Percentiles rank a stretch among this genome's conserved stretches.
These are phyloP conservation scores for Fusarium begoniae DNA, from an alignment of 2,329 filamentous ascomycete genomes.

Conservation along the genomic window DNA sequence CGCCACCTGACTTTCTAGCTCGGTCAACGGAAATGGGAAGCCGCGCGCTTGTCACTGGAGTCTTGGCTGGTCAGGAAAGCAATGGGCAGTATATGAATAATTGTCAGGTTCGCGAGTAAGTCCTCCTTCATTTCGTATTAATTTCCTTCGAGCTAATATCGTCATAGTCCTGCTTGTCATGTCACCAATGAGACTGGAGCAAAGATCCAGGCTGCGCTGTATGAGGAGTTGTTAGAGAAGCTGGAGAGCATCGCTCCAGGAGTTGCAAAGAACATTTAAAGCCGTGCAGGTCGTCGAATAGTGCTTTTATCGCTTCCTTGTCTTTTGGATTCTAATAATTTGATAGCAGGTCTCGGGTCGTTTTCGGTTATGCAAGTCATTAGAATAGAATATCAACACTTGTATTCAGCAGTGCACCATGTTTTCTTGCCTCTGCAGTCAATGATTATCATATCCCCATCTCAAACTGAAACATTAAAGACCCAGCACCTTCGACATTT, in stretches of 20 bases:
- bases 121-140: too few species aligned
- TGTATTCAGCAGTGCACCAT: rapidly evolving
- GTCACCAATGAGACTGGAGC: slow-evolving; percentile 47
- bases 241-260: slow-evolving; percentile 42
- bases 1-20: slow-evolving; percentile 45
- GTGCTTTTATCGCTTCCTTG: too few species aligned
- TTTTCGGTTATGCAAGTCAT: rapidly evolving
- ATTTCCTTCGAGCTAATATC: not conserved
- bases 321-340: rapidly evolving
- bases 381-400: not conserved
- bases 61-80: slow-evolving; percentile 44
- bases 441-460: rapidly evolving
- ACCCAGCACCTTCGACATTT: not conserved
- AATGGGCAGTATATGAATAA: slow-evolving; percentile 48
- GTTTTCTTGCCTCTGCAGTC: not conserved
- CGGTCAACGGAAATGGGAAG: slow-evolving; percentile 57
- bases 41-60: slow-evolving; percentile 43
- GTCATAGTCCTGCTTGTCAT: slow-evolving; percentile 36
- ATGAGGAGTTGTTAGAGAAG: slow-evolving; percentile 46
- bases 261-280: not conserved
- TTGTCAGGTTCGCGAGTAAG: slow-evolving; percentile 43
- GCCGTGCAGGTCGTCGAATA: rapidly evolving
- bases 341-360: too few species aligned
- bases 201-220: slow-evolving; percentile 44
- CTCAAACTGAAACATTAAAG: not conserved